Evolutionary conservation across 2,329 filamentous ascomycete genomes (phyloP).

Genomic region (Thelonectria olida): DNA sequence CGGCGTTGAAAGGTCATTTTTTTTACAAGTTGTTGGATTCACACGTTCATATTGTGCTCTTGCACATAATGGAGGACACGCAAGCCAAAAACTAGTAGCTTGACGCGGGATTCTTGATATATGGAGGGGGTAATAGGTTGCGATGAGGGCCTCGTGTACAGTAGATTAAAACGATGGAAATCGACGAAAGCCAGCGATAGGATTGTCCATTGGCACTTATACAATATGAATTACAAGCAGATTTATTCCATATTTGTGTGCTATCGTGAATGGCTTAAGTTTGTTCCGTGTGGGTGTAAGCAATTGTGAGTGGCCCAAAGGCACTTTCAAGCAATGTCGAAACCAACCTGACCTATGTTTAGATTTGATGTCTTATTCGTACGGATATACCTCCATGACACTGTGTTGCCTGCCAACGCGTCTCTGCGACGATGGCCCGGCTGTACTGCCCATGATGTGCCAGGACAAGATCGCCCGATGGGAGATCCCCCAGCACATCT

Average conservation of each 20-base stretch:
- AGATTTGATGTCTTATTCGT: no score
- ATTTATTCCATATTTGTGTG: background rate
- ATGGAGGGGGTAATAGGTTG: slow-evolving; percentile 17
- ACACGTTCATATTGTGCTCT: background rate
- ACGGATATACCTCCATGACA: no score
- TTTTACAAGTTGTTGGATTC: slow-evolving; percentile 23
- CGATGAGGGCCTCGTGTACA: slow-evolving; percentile 32
- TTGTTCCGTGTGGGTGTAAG: background rate
- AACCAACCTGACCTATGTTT: background rate
- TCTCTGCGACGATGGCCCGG: background rate
- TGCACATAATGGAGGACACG: background rate
- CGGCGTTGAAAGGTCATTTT: slow-evolving; percentile 21
- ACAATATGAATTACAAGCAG: background rate
- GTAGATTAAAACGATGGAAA: slow-evolving; percentile 31
- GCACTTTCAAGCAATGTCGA: no score
- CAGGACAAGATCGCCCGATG: background rate
- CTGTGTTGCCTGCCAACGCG: background rate
- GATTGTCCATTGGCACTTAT: slow-evolving; percentile 2
- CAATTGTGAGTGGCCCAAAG: no score
- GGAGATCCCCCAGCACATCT: background rate
- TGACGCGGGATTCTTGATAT: slow-evolving; percentile 7
- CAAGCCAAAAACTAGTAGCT: background rate
- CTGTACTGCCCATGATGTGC: background rate
- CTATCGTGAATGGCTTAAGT: no score
- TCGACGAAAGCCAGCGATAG: slow-evolving; percentile 18